Evolutionary conservation across 495 filamentous ascomycete genomes (phyloP), one percentile per base, ranked within the genome.

Genomic region (Penicillium simplicissimum): DNA sequence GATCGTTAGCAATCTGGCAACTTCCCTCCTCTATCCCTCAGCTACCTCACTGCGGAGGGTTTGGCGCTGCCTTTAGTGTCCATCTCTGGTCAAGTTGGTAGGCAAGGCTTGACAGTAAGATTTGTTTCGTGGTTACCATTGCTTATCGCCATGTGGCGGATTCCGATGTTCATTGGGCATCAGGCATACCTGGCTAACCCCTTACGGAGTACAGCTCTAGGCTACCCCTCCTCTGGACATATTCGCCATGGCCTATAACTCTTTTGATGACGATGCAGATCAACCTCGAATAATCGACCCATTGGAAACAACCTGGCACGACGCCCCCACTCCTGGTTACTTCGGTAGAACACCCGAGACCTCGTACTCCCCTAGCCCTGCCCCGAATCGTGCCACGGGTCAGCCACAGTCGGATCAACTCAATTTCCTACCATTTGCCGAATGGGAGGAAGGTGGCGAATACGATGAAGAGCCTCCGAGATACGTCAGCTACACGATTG

Each of bases 101-200:
- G 47, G 60, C 47, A 62, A 62, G 53, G 37, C 60, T 57, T 58
- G 60, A 62, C 60, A 57, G 54, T 59, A 59, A 56, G 57, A 64
- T 57, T 64, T 64, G 52, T 64, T 64, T 60, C 53, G 57, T 53
- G 57, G 48, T 53, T 35, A 54, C 40, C 19, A 60, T 60, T 34
- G 57, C 57, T 60, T 57, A 60, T 64, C 36, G 52, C 53, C 48
- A 64, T 64, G 62, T 57, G 57, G 62, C 57, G 53, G 47, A 35
- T 64, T 60, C 52, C 42, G 57, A 35, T 60, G 31, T 59, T 65
- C 28, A 65, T 58, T 65, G 58, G 63, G 58, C 49, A 65, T 65
- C 36, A 65, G 58, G 23, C 37, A 58, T 64, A 35, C 57, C 57
- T 55, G 58, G 53, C 58, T 65, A 65, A 65, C 53, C 57, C 34